Base-by-base conservation (phyloP, 768 basidiomycete genomes). In the Lentinula detonsa region DNA sequence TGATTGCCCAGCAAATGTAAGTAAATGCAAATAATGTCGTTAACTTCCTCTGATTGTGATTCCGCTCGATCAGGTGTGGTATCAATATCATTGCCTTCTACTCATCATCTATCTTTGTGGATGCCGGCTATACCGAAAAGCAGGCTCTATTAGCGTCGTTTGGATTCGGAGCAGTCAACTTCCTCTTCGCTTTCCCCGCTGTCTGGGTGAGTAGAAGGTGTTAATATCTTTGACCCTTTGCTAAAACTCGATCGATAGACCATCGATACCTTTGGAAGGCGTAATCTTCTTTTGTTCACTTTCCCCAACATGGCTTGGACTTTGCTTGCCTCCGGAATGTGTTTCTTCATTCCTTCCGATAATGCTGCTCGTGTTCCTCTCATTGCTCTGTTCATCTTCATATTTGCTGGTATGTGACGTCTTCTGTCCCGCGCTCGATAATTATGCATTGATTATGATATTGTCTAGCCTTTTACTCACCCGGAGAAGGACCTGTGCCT, bases 401-500 rank as follows among this genome's bases (percentile, higher is more conserved):
- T 71, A n/a, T 74, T 76, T 57, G 69, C 70, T 31, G 61, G 61
- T 58, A 43, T 16, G 57, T 31, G 16, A 35, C 13, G 13, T 39
- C 33, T 18, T 13, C 5, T 13, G 9, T 6, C 3, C 23, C 10
- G 15, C 5, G 40, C 0, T 60, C 0, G 9, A 56, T 9, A 8
- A 5, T 40, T 6, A 23, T 37, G 11, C 5, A n/a, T 2, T 49
- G 37, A 28, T 1, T 31, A n/a, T n/a, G 33, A 16, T 21, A 39
- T 45, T 15, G 11, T 43, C 61, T 15, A 72, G 80, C 80, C 1
- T 87, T 87, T 71, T 92, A 93, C 70, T 90, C 88, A 0, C 90
- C 89, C 1, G 91, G 91, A 63, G 92, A 93, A 76, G 93, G 93
- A 0, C 93, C 93, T 5, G 93, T 95, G 7, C 93, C 93, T 0